Conservation (phyloP, 1,284 basidiomycete genomes). For the Meira miltonrushii region DNA sequence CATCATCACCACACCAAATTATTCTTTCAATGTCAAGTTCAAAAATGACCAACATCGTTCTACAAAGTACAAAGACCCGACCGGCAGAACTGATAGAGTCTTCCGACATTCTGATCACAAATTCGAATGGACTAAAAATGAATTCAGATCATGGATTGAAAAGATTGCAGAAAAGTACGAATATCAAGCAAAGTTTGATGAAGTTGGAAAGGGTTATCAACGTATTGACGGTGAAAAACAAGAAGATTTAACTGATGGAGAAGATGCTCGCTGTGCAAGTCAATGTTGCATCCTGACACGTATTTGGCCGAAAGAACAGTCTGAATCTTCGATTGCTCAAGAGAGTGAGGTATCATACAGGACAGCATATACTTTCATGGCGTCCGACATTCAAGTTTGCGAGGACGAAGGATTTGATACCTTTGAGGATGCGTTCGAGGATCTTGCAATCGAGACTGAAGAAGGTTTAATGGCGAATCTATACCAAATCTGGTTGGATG, state of each 20-base stretch:
- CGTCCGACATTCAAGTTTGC: too few species aligned
- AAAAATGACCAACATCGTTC: background rate
- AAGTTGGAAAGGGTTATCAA: background rate
- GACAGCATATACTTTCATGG: too few species aligned
- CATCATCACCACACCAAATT: background rate
- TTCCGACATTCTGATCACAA: constrained; percentile 3
- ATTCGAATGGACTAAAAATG: constrained; percentile 1
- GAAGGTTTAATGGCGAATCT: too few species aligned
- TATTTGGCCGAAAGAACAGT: too few species aligned
- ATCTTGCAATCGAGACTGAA: too few species aligned
- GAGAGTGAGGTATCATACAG: too few species aligned
- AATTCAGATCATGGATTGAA: background rate
- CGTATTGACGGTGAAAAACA: background rate
- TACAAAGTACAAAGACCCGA: background rate
- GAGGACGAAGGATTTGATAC: too few species aligned
- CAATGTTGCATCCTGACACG: background rate
- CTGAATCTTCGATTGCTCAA: too few species aligned
- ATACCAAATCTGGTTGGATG: too few species aligned
- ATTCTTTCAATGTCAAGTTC: background rate
- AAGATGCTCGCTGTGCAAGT: background rate
- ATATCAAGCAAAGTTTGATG: background rate
- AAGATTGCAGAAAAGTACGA: background rate
- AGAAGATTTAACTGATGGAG: background rate
- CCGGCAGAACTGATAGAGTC: background rate
- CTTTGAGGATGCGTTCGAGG: too few species aligned